A percentile compares a stretch with the other conserved stretches of the same genome.
Evolutionary conservation across 345 rosid genomes (phyloP).

Genomic region (Salix suchowensis): DNA sequence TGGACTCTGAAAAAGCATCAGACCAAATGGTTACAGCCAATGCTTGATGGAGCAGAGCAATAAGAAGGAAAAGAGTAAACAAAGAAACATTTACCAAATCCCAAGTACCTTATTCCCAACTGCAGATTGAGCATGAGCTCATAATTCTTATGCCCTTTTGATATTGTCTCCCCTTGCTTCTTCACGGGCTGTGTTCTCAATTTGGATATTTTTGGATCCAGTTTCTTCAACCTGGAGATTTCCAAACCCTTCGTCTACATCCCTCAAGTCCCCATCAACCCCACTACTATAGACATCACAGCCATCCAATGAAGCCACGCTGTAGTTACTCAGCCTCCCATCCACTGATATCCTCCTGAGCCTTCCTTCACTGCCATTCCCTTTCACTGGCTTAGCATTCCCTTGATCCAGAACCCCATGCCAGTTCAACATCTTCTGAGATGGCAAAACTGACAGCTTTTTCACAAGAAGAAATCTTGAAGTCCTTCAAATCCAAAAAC

Average conservation of each 20-base stretch:
- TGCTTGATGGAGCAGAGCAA: background rate
- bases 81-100: background rate
- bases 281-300: constrained; percentile 16
- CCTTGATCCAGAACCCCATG: constrained; percentile 29
- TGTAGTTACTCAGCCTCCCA: constrained; percentile 53
- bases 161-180: constrained; percentile 79
- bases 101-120: constrained; percentile 78
- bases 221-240: constrained; percentile 40
- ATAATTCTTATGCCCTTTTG: constrained; percentile 92
- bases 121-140: constrained; percentile 99
- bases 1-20: background rate
- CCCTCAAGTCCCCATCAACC: constrained; percentile 35
- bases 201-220: constrained; percentile 27
- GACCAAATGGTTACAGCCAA: background rate
- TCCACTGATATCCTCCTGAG: constrained; percentile 63
- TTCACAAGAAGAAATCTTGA: constrained; percentile 57
- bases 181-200: constrained; percentile 54
- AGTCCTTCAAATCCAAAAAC: constrained; percentile 53
- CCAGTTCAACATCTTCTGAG: constrained; percentile 78
- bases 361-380: constrained; percentile 29
- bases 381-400: constrained; percentile 23
- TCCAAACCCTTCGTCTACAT: constrained; percentile 41
- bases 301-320: constrained; percentile 25
- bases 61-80: background rate
- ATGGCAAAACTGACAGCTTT: constrained; percentile 60